phyloP scores from a whole-genome alignment of 345 rosid genomes.

The Fremontodendron californicum region DNA sequence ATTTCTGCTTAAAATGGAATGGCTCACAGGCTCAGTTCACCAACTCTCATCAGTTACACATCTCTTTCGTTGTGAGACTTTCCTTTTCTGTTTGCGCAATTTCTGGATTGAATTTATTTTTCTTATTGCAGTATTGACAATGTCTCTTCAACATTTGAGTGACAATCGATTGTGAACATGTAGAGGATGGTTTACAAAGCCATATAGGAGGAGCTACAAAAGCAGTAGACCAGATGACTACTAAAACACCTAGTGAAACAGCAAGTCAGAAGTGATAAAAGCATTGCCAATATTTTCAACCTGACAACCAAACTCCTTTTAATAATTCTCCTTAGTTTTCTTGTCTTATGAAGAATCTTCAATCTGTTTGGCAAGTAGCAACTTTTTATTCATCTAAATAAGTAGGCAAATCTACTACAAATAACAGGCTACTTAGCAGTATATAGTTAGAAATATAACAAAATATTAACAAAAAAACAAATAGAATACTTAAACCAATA shows the following conservation, averaged over 20 bases:
- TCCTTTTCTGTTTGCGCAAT: neutral
- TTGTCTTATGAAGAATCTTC: neutral
- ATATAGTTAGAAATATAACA: no score
- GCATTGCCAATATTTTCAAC: neutral
- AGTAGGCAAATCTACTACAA: no score
- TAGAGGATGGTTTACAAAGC: constrained; percentile 97
- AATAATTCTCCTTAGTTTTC: neutral
- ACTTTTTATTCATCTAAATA: no score
- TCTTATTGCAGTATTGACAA: constrained; percentile 72
- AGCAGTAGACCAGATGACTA: constrained; percentile 94
- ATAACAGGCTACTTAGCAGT: no score
- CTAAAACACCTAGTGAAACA: constrained; percentile 72
- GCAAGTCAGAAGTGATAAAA: constrained; percentile 33
- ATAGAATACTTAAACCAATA: no score
- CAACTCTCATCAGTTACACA: neutral
- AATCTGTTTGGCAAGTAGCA: neutral
- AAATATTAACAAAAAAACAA: no score
- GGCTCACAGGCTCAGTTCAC: neutral
- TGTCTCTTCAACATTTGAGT: constrained; percentile 72
- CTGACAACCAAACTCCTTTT: neutral
- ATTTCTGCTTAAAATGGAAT: neutral
- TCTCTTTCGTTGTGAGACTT: no score
- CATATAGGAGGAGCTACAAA: constrained; percentile 98
- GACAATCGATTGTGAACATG: constrained; percentile 79
- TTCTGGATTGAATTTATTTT: neutral